These are phyloP conservation scores for Lichtheimia hyalospora DNA, from an alignment of 371 early-diverging fungal genomes.

Conservation along the genomic window DNA sequence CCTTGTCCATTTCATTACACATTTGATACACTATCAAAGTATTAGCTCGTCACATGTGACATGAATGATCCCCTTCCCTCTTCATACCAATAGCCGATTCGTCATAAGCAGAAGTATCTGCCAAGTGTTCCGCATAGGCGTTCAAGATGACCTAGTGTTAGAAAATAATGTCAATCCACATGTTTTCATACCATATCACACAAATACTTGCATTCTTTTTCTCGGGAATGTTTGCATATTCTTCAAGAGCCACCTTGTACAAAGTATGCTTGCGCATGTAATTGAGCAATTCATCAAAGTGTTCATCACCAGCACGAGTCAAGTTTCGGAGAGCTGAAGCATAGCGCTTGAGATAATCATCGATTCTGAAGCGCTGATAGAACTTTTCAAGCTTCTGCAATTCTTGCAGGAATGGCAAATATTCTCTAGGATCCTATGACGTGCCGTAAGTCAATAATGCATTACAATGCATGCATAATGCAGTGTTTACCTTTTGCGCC, in stretches of 20 bases:
- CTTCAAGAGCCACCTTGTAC: conserved; percentile 61
- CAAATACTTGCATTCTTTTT: conserved; percentile 31
- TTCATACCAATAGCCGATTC: conserved; percentile 68
- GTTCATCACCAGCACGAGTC: conserved; percentile 58
- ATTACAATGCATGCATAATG: neutral
- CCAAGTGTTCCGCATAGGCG: conserved; percentile 69
- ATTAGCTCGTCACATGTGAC: conserved; percentile 1
- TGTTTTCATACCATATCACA: conserved; percentile 2
- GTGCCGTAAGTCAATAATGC: neutral
- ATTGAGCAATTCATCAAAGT: conserved; percentile 64
- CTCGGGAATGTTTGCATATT: conserved; percentile 50
- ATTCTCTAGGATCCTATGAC: conserved; percentile 88
- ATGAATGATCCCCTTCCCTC: too few relatives aligned
- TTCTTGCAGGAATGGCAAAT: conserved; percentile 85
- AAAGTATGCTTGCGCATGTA: conserved; percentile 70
- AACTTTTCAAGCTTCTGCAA: conserved; percentile 71
- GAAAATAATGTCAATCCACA: conserved; percentile 9
- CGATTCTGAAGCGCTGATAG: conserved; percentile 86
- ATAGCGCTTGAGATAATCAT: conserved; percentile 77
- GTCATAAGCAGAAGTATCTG: conserved; percentile 51
- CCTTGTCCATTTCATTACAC: conserved; percentile 61
- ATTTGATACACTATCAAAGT: conserved; percentile 54
- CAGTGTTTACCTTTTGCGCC: conserved; percentile 67
- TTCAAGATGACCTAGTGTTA: conserved; percentile 48
- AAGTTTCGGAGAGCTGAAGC: conserved; percentile 75